Evolutionary conservation across 805 yeast species (phyloP).

Genomic region (Starmerella bombi): DNA sequence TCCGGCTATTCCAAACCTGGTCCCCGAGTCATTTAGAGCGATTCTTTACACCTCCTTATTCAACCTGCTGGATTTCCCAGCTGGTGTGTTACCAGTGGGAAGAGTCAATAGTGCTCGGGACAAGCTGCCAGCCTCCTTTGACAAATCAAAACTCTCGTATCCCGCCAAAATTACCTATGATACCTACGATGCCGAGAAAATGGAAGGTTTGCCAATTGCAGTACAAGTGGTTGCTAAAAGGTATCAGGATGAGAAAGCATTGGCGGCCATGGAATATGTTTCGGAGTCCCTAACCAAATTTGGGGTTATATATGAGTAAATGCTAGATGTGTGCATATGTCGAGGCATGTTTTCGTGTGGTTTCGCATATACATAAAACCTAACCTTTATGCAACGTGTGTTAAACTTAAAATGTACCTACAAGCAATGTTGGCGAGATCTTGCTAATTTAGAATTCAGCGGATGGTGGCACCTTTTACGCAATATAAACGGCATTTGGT

Average conservation of each 20-base stretch:
- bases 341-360: no score
- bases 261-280: slow-evolving; percentile 36
- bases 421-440: no score
- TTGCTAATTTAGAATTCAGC: no score
- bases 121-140: slow-evolving; percentile 24
- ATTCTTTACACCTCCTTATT: slow-evolving; percentile 43
- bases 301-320: slow-evolving; percentile 2
- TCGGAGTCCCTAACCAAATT: slow-evolving; percentile 17
- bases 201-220: slow-evolving; percentile 49
- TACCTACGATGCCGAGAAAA: slow-evolving; percentile 39
- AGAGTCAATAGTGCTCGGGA: slow-evolving; percentile 34
- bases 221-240: slow-evolving; percentile 49
- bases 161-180: slow-evolving; percentile 34
- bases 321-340: no score
- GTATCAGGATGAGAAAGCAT: slow-evolving; percentile 48
- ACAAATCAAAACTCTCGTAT: slow-evolving; percentile 24
- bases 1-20: slow-evolving; percentile 32
- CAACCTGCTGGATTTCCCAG: slow-evolving; percentile 44
- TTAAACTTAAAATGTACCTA: no score
- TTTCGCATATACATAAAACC: no score
- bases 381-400: no score
- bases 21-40: slow-evolving; percentile 27
- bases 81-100: slow-evolving; percentile 46
- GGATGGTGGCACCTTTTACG: no score
- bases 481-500: no score